phyloP scores from a whole-genome alignment of 2,329 filamentous ascomycete species.

The Penicillium hordei region DNA sequence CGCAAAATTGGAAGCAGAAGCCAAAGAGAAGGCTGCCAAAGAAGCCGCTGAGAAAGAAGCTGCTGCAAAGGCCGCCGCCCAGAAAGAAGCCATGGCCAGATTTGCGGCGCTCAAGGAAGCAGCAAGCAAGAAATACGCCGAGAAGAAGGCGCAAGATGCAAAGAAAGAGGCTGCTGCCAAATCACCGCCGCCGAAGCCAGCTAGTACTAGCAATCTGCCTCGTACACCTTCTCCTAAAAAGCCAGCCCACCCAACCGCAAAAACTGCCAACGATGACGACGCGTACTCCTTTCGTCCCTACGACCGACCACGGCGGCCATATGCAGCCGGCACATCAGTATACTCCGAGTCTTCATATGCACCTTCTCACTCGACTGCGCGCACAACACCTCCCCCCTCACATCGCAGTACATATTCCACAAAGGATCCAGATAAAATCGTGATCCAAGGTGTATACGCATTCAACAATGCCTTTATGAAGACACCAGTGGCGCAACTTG shows the following conservation, averaged over 20 bases:
- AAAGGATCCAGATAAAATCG: slow-evolving; percentile 91
- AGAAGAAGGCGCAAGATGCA: slow-evolving; percentile 38
- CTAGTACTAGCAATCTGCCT: slow-evolving; percentile 33
- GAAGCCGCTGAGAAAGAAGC: slow-evolving; percentile 68
- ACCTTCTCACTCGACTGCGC: slow-evolving; percentile 76
- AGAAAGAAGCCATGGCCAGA: slow-evolving; percentile 40
- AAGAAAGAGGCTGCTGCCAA: slow-evolving; percentile 29
- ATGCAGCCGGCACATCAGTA: slow-evolving; percentile 67
- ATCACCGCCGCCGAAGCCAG: slow-evolving; percentile 37
- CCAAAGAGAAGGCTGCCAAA: slow-evolving; percentile 37
- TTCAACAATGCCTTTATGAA: slow-evolving; percentile 88
- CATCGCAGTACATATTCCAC: slow-evolving; percentile 77
- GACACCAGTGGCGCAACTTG: slow-evolving; percentile 85
- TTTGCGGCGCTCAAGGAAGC: slow-evolving; percentile 43
- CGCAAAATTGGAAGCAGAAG: slow-evolving; percentile 34
- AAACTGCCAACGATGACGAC: slow-evolving; percentile 56
- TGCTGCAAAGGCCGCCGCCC: slow-evolving; percentile 37
- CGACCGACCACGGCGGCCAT: slow-evolving; percentile 64
- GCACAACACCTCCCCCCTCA: slow-evolving; percentile 79
- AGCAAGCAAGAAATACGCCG: slow-evolving; percentile 40
- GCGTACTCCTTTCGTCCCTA: slow-evolving; percentile 75
- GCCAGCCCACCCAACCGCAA: slow-evolving; percentile 36
- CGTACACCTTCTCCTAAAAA: slow-evolving; percentile 44
- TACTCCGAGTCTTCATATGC: slow-evolving; percentile 86
- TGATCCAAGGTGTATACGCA: slow-evolving; percentile 87